Evolutionary conservation across 192 early-diverging fungal species (phyloP).

Genomic region (Linnemannia elongata): DNA sequence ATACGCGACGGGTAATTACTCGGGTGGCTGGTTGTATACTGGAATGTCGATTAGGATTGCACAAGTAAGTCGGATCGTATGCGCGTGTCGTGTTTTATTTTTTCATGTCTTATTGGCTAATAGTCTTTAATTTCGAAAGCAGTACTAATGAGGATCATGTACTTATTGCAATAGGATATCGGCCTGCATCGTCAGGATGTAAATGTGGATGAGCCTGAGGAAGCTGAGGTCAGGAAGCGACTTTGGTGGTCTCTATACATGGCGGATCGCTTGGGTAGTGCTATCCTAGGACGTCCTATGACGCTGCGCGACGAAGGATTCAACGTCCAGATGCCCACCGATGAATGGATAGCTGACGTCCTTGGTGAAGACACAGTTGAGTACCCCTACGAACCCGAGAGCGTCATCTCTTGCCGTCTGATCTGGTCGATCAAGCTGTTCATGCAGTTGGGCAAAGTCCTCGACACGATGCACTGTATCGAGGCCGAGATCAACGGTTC

Average conservation of each 20-base stretch:
- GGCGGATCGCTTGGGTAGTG: constrained; percentile 27
- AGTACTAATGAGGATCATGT: neutral
- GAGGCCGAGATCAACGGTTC: constrained; percentile 31
- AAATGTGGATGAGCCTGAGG: constrained; percentile 17
- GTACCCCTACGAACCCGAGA: constrained; percentile 31
- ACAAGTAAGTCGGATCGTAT: constrained; percentile 37
- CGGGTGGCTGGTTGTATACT: constrained; percentile 77
- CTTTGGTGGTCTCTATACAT: constrained; percentile 38
- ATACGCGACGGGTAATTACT: constrained; percentile 70
- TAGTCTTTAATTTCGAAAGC: neutral
- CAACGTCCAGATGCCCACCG: constrained; percentile 35
- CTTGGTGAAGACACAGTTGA: constrained; percentile 27
- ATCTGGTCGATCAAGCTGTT: constrained; percentile 35
- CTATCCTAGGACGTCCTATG: constrained; percentile 30
- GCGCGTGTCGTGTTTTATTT: neutral
- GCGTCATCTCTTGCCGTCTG: constrained; percentile 30
- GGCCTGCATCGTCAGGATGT: constrained; percentile 41
- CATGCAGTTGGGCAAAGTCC: constrained; percentile 30
- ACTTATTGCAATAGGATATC: constrained; percentile 19
- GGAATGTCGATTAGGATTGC: constrained; percentile 66
- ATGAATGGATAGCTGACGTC: constrained; percentile 26
- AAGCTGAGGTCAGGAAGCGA: constrained; percentile 36
- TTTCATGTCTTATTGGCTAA: neutral
- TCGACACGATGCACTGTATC: constrained; percentile 45
- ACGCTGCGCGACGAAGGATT: constrained; percentile 26